These are phyloP conservation scores for Fusarium domesticum DNA, from an alignment of 2,329 filamentous ascomycete species.

Conservation along the genomic window DNA sequence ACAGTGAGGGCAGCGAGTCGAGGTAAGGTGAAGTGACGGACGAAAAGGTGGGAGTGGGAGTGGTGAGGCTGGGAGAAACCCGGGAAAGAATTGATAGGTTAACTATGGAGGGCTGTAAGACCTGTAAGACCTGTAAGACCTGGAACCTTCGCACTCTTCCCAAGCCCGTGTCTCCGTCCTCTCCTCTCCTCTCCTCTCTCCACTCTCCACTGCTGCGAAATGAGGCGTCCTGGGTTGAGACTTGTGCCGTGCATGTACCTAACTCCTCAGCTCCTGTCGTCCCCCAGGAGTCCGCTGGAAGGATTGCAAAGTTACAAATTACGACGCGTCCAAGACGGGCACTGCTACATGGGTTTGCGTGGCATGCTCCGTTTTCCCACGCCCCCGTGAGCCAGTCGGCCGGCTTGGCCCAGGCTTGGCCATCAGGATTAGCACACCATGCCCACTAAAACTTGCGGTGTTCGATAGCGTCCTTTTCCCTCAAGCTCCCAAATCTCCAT, in stretches of 20 bases:
- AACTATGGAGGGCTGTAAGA: too few species aligned
- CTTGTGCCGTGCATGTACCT: background rate
- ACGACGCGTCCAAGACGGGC: too few species aligned
- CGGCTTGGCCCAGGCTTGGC: too few species aligned
- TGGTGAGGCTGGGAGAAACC: conserved; percentile 28
- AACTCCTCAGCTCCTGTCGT: too few species aligned
- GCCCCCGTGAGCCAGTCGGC: too few species aligned
- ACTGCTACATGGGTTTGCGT: background rate
- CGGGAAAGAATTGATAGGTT: conserved; percentile 23
- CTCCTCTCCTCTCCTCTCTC: too few species aligned
- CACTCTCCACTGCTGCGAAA: background rate
- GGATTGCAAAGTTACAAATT: too few species aligned
- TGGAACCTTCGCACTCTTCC: too few species aligned
- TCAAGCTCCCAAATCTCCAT: background rate
- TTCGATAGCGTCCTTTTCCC: background rate
- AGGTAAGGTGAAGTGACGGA: conserved; percentile 18
- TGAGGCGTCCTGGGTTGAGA: conserved; percentile 1
- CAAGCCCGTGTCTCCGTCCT: too few species aligned
- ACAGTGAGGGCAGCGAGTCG: conserved; percentile 8
- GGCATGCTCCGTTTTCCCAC: background rate
- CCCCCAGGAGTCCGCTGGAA: background rate
- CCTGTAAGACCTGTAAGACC: too few species aligned
- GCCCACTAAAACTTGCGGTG: background rate
- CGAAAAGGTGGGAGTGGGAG: conserved; percentile 2
- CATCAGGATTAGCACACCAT: background rate